phyloP scores from a whole-genome alignment of 768 basidiomycete genomes.

The Crassisporium funariophilum region DNA sequence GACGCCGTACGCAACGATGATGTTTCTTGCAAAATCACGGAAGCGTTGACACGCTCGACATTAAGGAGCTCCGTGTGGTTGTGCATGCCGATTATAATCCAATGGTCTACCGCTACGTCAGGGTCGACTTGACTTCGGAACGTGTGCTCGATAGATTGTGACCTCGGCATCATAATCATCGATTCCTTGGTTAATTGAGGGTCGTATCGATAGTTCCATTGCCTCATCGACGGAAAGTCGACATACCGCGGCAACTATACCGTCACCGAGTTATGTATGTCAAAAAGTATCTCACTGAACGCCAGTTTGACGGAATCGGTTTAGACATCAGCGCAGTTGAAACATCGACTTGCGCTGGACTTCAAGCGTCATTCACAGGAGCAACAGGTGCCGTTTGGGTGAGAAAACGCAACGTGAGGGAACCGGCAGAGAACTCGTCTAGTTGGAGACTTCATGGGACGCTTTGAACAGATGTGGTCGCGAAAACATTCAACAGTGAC shows the following conservation, averaged over 20 bases:
- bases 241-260: conserved; percentile 11
- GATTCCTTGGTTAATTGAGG: conserved; percentile 6
- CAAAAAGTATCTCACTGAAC: not conserved
- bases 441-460: conserved; percentile 6
- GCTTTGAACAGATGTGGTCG: conserved; percentile 2
- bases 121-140: conserved; percentile 14
- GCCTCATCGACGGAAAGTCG: not conserved
- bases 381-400: conserved; percentile 3
- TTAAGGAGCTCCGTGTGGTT: conserved; percentile 12
- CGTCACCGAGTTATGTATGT: not conserved
- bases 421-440: not conserved
- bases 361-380: not conserved
- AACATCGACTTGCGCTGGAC: not conserved
- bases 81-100: not conserved
- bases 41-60: conserved; percentile 5
- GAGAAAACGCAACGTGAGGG: conserved; percentile 5
- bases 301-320: not conserved
- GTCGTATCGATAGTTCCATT: not conserved
- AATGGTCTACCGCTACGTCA: not conserved
- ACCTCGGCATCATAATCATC: conserved; percentile 11
- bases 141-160: conserved; percentile 2
- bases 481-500: not conserved
- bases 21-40: conserved; percentile 10
- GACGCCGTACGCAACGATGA: conserved; percentile 5
- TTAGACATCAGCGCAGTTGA: not conserved